Percentiles rank a stretch among this genome's conserved stretches.
These are phyloP conservation scores for Suillus fuscotomentosus DNA, from an alignment of 768 basidiomycete species.

Conservation along the genomic window DNA sequence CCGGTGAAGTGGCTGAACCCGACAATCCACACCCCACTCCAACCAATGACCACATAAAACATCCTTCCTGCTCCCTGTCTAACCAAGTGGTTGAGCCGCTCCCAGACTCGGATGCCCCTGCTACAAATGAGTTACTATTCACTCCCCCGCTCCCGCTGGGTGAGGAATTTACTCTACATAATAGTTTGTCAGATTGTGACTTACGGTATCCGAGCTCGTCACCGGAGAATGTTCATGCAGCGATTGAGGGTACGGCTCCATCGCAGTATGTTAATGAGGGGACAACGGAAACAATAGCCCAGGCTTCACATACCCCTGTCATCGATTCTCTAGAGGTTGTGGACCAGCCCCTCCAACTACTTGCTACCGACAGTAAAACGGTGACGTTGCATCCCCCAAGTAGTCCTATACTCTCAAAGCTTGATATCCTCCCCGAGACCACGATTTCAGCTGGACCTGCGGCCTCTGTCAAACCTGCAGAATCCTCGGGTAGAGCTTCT, in stretches of 20 bases:
- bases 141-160: background rate
- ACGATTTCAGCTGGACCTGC: background rate
- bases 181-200: background rate
- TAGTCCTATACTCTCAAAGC: background rate
- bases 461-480: no score
- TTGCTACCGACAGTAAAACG: background rate
- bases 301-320: background rate
- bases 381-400: background rate
- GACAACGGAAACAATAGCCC: background rate
- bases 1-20: background rate
- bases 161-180: background rate
- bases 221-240: background rate
- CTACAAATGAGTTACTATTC: background rate
- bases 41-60: background rate
- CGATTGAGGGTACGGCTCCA: background rate
- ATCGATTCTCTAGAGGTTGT: background rate
- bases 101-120: background rate
- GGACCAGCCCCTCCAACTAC: background rate
- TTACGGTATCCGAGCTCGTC: background rate
- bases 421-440: background rate
- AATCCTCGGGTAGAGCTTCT: background rate
- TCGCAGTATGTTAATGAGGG: background rate
- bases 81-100: background rate
- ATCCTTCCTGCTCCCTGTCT: background rate
- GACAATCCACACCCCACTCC: background rate